phyloP scores from a whole-genome alignment of 306 rosid species.

The Oxytropis ochrocephala region DNA sequence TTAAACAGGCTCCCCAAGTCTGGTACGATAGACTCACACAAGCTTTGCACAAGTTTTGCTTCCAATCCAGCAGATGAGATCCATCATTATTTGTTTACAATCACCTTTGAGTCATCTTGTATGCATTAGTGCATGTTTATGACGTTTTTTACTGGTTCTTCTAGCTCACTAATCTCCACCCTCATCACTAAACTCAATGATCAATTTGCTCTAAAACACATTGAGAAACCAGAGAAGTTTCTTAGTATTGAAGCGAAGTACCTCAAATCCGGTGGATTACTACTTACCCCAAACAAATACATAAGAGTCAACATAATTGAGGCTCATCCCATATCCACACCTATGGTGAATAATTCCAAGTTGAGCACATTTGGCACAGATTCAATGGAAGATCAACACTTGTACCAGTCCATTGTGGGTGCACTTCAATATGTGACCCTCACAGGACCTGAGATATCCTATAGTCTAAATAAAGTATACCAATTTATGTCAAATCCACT shows the following conservation, averaged over 20 bases:
- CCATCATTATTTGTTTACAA: neutral
- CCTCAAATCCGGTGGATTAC: too few species aligned
- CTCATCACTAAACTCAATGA: neutral
- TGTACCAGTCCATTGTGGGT: neutral
- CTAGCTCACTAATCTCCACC: neutral
- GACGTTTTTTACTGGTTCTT: neutral
- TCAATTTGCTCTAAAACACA: too few species aligned
- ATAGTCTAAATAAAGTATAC: too few species aligned
- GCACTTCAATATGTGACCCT: neutral
- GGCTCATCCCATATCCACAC: neutral
- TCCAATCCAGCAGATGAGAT: neutral
- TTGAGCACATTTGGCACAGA: too few species aligned
- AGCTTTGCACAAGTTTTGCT: neutral
- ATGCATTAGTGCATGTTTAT: neutral
- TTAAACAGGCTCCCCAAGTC: too few species aligned
- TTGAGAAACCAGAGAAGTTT: too few species aligned
- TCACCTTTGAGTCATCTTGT: neutral
- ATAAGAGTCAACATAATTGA: neutral
- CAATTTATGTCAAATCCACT: too few species aligned
- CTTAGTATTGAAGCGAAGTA: too few species aligned
- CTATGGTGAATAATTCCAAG: neutral
- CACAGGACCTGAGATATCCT: too few species aligned
- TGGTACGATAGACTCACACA: too few species aligned
- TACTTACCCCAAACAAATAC: neutral
- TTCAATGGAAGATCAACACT: too few species aligned